Percentiles rank a stretch among this genome's conserved stretches.
Conservation (phyloP, 208 protist species). For the Herpetomonas samuelpessoai region DNA sequence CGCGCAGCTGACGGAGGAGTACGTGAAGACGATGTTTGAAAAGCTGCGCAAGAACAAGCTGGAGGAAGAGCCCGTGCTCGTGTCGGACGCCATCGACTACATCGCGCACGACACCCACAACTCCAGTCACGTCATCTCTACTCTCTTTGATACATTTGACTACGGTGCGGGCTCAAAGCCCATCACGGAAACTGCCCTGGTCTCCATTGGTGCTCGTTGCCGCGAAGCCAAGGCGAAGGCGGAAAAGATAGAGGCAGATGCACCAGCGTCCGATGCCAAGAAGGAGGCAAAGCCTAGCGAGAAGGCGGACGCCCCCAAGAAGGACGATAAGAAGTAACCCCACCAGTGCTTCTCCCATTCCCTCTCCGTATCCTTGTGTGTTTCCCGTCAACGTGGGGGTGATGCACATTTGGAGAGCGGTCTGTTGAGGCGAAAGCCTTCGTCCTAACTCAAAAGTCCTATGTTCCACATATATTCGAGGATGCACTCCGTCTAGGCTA, state of each 20-base stretch:
- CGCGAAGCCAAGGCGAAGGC: slow-evolving; percentile 35
- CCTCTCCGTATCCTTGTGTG: too few relatives aligned
- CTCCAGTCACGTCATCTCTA: slow-evolving; percentile 88
- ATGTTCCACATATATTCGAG: too few relatives aligned
- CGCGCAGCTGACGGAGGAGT: slow-evolving; percentile 73
- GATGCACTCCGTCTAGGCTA: too few relatives aligned
- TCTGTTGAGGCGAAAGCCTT: too few relatives aligned
- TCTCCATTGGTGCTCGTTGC: slow-evolving; percentile 84
- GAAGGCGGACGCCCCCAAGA: not conserved
- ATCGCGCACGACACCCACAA: slow-evolving; percentile 83
- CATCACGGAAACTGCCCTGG: slow-evolving; percentile 70
- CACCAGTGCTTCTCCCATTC: too few relatives aligned
- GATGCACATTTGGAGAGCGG: too few relatives aligned
- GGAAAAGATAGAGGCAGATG: slow-evolving; percentile 13
- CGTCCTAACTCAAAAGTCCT: too few relatives aligned
- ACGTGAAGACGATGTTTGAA: slow-evolving; percentile 79
- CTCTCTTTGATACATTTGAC: slow-evolving; percentile 88
- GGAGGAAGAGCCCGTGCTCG: slow-evolving; percentile 68
- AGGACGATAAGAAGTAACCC: too few relatives aligned
- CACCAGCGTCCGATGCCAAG: slow-evolving; percentile 17
- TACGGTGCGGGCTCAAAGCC: slow-evolving; percentile 77
- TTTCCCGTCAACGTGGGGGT: too few relatives aligned
- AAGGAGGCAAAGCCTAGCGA: slow-evolving; percentile 4
- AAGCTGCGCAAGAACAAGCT: slow-evolving; percentile 74
- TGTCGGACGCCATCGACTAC: slow-evolving; percentile 82